Percentiles rank a stretch among this genome's conserved stretches.
These are phyloP conservation scores for Astrocystis sublimbata DNA, from an alignment of 495 filamentous ascomycete genomes.

Conservation along the genomic window DNA sequence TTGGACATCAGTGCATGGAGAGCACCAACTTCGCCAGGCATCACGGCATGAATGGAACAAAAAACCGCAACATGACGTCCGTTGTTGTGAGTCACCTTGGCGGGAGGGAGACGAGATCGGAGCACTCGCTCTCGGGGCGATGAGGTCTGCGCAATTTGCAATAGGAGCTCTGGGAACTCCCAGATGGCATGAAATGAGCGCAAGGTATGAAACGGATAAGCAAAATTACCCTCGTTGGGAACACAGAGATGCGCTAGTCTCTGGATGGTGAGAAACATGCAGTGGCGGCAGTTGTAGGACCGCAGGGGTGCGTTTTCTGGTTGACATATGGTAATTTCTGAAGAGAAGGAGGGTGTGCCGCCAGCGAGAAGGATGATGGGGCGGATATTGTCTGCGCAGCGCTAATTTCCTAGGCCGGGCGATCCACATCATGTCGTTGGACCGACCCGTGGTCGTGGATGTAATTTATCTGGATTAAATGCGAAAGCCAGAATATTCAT, in stretches of 20 bases:
- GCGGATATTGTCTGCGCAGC: slow-evolving; percentile 13
- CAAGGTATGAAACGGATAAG: slow-evolving; percentile 6
- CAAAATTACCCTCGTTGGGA: slow-evolving; percentile 6
- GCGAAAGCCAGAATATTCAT: slow-evolving; percentile 10
- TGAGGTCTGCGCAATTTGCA: not conserved
- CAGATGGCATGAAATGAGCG: not conserved
- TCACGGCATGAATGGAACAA: slow-evolving; percentile 18
- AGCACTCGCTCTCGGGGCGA: slow-evolving; percentile 7
- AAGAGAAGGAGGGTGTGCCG: slow-evolving; percentile 13
- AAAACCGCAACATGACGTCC: slow-evolving; percentile 15
- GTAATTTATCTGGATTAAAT: slow-evolving; percentile 3
- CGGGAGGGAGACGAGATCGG: slow-evolving; percentile 10
- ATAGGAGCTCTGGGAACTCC: not conserved
- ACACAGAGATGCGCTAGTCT: not conserved
- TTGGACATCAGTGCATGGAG: slow-evolving; percentile 24
- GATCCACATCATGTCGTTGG: slow-evolving; percentile 19
- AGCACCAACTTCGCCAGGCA: slow-evolving; percentile 18
- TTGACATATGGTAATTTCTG: slow-evolving; percentile 3
- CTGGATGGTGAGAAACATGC: slow-evolving; percentile 8
- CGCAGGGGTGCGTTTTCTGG: slow-evolving; percentile 3
- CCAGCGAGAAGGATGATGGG: slow-evolving; percentile 13
- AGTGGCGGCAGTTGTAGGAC: not conserved
- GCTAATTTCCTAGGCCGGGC: slow-evolving; percentile 18
- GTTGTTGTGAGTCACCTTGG: slow-evolving; percentile 20
- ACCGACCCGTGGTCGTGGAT: slow-evolving; percentile 21